phyloP scores from a whole-genome alignment of 805 yeast genomes.

The Wickerhamomyces kurtzmanii region DNA sequence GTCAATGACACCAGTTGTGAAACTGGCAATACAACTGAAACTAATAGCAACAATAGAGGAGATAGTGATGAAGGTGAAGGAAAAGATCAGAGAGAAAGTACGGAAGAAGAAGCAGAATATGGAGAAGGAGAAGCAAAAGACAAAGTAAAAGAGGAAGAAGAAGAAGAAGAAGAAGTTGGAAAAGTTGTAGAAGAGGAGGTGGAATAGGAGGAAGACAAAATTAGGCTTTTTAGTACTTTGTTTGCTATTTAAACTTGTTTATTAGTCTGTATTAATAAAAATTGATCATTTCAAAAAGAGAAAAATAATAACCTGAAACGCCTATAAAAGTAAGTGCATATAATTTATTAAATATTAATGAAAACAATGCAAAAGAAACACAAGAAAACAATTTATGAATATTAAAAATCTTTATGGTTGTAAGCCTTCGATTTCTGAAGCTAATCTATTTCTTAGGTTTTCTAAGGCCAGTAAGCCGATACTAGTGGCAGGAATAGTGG shows the following conservation, averaged over 20 bases:
- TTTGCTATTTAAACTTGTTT: too few species aligned
- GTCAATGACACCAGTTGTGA: background rate
- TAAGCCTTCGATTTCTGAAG: conserved; percentile 13
- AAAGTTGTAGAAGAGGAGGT: conserved; percentile 13
- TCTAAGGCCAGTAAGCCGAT: conserved; percentile 81
- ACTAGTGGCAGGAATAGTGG: conserved; percentile 82
- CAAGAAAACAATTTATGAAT: too few species aligned
- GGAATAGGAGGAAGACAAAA: conserved; percentile 6
- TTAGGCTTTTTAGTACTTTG: too few species aligned
- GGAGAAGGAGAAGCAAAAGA: conserved; percentile 7
- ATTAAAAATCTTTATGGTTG: too few species aligned
- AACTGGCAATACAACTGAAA: background rate
- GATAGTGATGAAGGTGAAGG: conserved; percentile 16
- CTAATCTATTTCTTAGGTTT: conserved; percentile 46
- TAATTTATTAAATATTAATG: too few species aligned
- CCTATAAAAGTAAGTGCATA: background rate
- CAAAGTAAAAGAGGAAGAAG: conserved; percentile 9
- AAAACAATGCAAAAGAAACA: too few species aligned
- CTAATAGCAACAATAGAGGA: conserved; percentile 5
- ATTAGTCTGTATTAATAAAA: conserved; percentile 6
- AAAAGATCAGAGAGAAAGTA: conserved; percentile 1
- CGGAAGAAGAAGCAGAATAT: conserved; percentile 2
- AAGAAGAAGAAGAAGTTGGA: conserved; percentile 8
- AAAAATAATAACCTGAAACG: background rate
- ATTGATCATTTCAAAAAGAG: background rate